Percentiles rank a stretch among this genome's conserved stretches.
Evolutionary conservation across 257 asterid genomes (phyloP).

Genomic region (Rhazya stricta): DNA sequence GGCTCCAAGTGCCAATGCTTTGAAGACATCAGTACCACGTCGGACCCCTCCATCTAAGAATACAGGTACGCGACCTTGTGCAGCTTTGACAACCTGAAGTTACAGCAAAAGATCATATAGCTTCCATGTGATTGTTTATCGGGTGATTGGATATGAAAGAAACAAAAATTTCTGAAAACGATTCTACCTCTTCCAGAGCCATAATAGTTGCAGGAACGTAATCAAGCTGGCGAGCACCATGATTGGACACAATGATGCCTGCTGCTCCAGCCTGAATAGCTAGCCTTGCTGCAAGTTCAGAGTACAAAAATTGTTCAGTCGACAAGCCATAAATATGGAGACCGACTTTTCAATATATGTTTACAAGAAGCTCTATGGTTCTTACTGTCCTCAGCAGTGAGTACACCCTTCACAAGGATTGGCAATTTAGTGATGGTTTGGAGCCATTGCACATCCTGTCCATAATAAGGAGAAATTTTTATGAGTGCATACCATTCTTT

Average conservation of each 20-base stretch:
- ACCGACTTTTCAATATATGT: not conserved
- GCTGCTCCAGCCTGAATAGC: slow-evolving; percentile 89
- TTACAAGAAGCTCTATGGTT: not conserved
- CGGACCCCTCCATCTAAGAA: slow-evolving; percentile 97
- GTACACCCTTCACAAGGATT: slow-evolving; percentile 89
- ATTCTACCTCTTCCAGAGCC: slow-evolving; percentile 81
- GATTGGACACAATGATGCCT: slow-evolving; percentile 89
- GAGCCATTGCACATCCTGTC: slow-evolving; percentile 95
- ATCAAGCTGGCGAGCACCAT: slow-evolving; percentile 98
- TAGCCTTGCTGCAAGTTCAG: slow-evolving; percentile 53
- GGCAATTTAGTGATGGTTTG: slow-evolving; percentile 93
- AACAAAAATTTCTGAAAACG: not conserved
- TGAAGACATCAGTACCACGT: slow-evolving; percentile 94
- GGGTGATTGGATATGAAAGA: not conserved
- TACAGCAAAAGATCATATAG: slow-evolving; percentile 5
- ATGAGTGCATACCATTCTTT: not conserved
- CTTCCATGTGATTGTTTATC: not conserved
- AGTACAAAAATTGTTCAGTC: slow-evolving; percentile 7
- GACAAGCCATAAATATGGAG: slow-evolving; percentile 7
- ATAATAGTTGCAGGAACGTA: slow-evolving; percentile 81
- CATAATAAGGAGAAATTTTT: slow-evolving; percentile 16
- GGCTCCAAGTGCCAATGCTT: slow-evolving; percentile 95
- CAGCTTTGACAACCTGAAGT: slow-evolving; percentile 83
- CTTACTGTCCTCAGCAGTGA: slow-evolving; percentile 93
- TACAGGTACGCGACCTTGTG: slow-evolving; percentile 88